Conservation (phyloP, 2,329 filamentous ascomycete genomes). For the Pyrenochaeta sp. region DNA sequence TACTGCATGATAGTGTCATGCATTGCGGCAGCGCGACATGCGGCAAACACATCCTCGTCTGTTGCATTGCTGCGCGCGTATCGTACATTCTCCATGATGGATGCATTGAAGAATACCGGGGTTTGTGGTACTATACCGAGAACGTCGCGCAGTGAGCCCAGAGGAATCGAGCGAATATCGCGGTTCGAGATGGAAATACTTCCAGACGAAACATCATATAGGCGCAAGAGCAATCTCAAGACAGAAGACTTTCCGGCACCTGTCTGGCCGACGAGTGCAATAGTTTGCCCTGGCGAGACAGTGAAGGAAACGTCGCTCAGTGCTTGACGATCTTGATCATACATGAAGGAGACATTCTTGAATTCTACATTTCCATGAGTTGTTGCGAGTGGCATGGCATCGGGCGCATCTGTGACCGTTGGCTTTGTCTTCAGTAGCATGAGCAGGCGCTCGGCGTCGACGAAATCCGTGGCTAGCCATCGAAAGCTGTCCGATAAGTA, state of each 20-base stretch:
- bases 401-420: slow-evolving; percentile 54
- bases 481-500: slow-evolving; percentile 54
- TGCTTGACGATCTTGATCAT: slow-evolving; percentile 47
- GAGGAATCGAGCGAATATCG: slow-evolving; percentile 64
- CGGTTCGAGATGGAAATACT: slow-evolving; percentile 64
- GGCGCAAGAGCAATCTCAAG: slow-evolving; percentile 65
- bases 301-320: slow-evolving; percentile 59
- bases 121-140: slow-evolving; percentile 71
- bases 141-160: slow-evolving; percentile 63
- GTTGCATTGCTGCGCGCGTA: slow-evolving; percentile 2
- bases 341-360: slow-evolving; percentile 61
- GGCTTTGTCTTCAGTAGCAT: slow-evolving; percentile 64
- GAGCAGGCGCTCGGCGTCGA: slow-evolving; percentile 69
- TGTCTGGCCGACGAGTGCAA: slow-evolving; percentile 67
- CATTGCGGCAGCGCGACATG: slow-evolving; percentile 10
- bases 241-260: slow-evolving; percentile 67
- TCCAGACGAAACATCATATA: slow-evolving; percentile 64
- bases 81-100: slow-evolving; percentile 59
- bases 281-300: slow-evolving; percentile 59
- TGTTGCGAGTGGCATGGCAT: slow-evolving; percentile 48
- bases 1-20: too few species aligned
- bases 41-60: slow-evolving; percentile 1
- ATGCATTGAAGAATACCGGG: slow-evolving; percentile 67
- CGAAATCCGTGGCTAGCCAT: slow-evolving; percentile 53
- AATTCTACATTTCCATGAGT: slow-evolving; percentile 60